These are phyloP conservation scores for Syzygium jambos DNA, from an alignment of 345 rosid genomes.

Conservation along the genomic window DNA sequence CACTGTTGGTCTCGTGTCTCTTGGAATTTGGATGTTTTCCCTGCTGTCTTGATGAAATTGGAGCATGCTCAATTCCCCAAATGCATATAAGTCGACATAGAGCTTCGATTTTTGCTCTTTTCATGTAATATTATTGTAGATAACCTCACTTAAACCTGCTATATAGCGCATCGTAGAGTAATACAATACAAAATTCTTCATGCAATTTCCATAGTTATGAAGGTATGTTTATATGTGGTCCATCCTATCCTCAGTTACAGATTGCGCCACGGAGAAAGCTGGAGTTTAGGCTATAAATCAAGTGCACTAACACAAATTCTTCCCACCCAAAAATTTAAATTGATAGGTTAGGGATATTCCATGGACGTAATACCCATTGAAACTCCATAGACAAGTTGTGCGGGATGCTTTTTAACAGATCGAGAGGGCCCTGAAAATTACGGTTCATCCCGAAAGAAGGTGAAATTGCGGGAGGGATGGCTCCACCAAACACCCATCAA, in stretches of 20 bases:
- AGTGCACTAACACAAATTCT: neutral
- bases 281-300: neutral
- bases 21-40: constrained; percentile 79
- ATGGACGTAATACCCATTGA: neutral
- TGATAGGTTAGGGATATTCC: neutral
- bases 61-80: neutral
- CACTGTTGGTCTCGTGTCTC: constrained; percentile 59
- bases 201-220: neutral
- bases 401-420: neutral
- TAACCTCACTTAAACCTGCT: neutral
- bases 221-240: neutral
- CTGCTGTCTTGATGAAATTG: constrained; percentile 28
- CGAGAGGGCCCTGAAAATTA: neutral
- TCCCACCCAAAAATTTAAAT: neutral
- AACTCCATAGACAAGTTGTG: neutral
- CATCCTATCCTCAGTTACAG: neutral
- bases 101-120: constrained; percentile 1
- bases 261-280: neutral
- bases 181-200: neutral
- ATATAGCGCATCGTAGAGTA: neutral
- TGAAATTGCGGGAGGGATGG: neutral
- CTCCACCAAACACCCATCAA: neutral
- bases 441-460: neutral
- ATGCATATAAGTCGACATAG: constrained; percentile 15
- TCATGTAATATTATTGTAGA: neutral